Base-by-base conservation (phyloP, 140 eudicot species). In the Ambrosia hybrid region DNA sequence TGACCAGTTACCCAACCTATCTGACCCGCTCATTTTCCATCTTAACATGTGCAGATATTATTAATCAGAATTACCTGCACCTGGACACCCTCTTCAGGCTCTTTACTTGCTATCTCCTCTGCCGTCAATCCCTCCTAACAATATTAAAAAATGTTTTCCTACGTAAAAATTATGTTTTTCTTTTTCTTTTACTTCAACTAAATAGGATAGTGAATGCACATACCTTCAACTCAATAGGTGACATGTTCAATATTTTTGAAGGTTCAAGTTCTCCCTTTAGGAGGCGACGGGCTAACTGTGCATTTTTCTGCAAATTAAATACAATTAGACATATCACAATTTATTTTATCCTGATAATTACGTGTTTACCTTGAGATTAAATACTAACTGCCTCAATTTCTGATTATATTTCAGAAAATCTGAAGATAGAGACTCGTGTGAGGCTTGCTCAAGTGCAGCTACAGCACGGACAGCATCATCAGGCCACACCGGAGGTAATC, bases 191-290 rank as follows among this genome's bases (percentile, higher is more conserved):
- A 12, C 10, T 48, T 48, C n/a, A 48, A 48, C 9, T 9, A 48
- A 11, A 48, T 9, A 48, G 9, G 53, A 48, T 48, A 1, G 53
- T 48, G 10, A 26, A 65, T 15, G 10, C 9, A 48, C 67, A 59
- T 80, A 93, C 99, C 99, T 90, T 93, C 73, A 93, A 76, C 77
- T 93, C 97, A 62, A 46, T 88, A 13, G 93, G 97, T 53, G 88
- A 51, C 99, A 93, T 93, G 78, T 74, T 85, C 60, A 90, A 70
- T 78, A 93, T 83, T 71, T 90, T 86, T 37, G 85, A 83, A 73
- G 97, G 88, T 72, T 85, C 89, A 82, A 93, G 65, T 81, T 93
- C 99, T 39, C 87, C 86, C 49, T 75, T 88, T 51, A 93, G 74
- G 68, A 90, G 83, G 21, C 97, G 97, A 6, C 86, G 85, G 37